Percentiles rank a stretch among this genome's conserved stretches.
These are phyloP conservation scores for Neonectria hederae DNA, from an alignment of 2,329 filamentous ascomycete species.

Conservation along the genomic window DNA sequence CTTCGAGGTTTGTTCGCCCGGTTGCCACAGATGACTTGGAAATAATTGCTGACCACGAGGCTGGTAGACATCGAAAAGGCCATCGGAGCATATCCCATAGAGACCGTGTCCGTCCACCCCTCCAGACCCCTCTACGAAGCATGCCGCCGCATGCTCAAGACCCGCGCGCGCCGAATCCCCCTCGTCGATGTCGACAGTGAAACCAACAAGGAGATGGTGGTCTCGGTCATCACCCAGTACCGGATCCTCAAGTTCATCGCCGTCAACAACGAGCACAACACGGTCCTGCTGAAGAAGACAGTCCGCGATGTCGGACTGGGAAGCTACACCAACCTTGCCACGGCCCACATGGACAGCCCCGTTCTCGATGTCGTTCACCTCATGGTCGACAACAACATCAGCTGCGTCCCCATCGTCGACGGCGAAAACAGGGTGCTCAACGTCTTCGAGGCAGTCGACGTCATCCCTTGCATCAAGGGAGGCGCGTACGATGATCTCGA, in stretches of 20 bases:
- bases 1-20: conserved; percentile 74
- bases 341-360: conserved; percentile 86
- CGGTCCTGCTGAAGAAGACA: conserved; percentile 86
- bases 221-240: conserved; percentile 98
- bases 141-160: conserved; percentile 92
- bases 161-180: conserved; percentile 90
- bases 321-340: conserved; percentile 82
- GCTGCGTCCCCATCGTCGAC: conserved; percentile 92
- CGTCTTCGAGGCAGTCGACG: conserved; percentile 97
- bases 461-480: conserved; percentile 94
- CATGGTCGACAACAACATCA: conserved; percentile 93
- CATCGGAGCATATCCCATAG: conserved; percentile 88
- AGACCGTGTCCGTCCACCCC: conserved; percentile 96
- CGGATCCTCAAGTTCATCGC: conserved; percentile 98
- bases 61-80: conserved; percentile 91
- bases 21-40: neutral
- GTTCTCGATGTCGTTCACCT: conserved; percentile 95
- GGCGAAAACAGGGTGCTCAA: conserved; percentile 82
- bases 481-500: conserved; percentile 91
- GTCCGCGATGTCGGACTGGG: conserved; percentile 86
- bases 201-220: conserved; percentile 89
- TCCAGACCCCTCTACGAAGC: conserved; percentile 93
- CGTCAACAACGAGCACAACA: conserved; percentile 88
- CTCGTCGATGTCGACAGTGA: conserved; percentile 94
- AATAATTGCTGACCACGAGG: conserved; percentile 30